Percentiles rank a stretch among this genome's conserved stretches.
These are phyloP conservation scores for Nematodospora valgi DNA, from an alignment of 805 yeast genomes.

Conservation along the genomic window DNA sequence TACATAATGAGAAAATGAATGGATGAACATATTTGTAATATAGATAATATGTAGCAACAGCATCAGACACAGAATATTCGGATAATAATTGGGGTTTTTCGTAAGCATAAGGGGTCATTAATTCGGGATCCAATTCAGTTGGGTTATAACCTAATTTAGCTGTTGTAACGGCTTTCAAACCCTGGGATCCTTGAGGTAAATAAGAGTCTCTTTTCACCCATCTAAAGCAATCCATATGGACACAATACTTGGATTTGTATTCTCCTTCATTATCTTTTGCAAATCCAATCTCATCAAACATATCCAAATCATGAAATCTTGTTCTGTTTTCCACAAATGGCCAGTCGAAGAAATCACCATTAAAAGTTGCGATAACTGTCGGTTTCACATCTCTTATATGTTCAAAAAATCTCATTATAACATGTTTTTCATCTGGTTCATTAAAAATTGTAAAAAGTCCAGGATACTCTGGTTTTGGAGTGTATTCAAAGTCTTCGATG, in stretches of 20 bases:
- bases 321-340: slow-evolving; percentile 94
- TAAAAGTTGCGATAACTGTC: slow-evolving; percentile 95
- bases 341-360: slow-evolving; percentile 99
- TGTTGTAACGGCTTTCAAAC: slow-evolving; percentile 95
- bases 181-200: slow-evolving; percentile 97
- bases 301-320: slow-evolving; percentile 73
- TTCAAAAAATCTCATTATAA: slow-evolving; percentile 76
- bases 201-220: slow-evolving; percentile 99
- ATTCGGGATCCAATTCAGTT: slow-evolving; percentile 92
- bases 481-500: slow-evolving; percentile 94
- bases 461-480: slow-evolving; percentile 94
- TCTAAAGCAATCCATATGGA: slow-evolving; percentile 94
- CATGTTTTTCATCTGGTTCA: slow-evolving; percentile 77
- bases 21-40: slow-evolving; percentile 98
- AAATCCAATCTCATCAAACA: slow-evolving; percentile 93
- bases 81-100: slow-evolving; percentile 90
- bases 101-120: slow-evolving; percentile 96
- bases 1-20: slow-evolving; percentile 90
- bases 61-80: slow-evolving; percentile 98
- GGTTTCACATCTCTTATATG: slow-evolving; percentile 87
- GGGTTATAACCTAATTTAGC: slow-evolving; percentile 96
- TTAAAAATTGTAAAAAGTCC: slow-evolving; percentile 89
- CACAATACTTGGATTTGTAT: slow-evolving; percentile 87
- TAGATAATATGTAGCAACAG: slow-evolving; percentile 95
- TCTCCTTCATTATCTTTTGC: slow-evolving; percentile 86